phyloP scores from a whole-genome alignment of 2,329 filamentous ascomycete genomes.

The Epichloe bromicola region DNA sequence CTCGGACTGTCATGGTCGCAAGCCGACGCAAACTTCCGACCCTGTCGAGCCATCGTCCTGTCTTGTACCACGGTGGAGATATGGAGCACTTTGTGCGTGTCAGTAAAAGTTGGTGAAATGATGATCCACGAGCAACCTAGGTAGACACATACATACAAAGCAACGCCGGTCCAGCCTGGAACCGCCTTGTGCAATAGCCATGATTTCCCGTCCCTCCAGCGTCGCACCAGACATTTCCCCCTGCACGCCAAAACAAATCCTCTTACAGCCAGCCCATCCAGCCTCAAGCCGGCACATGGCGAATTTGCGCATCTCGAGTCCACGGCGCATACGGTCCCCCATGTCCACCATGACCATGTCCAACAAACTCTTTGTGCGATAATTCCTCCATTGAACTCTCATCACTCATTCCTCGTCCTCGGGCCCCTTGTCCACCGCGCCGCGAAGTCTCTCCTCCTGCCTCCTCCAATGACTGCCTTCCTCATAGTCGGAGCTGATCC shows the following conservation, averaged over 20 bases:
- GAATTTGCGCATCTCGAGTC: too few species aligned
- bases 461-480: conserved; percentile 77
- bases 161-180: background rate
- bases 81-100: too few species aligned
- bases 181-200: background rate
- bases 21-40: too few species aligned
- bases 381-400: too few species aligned
- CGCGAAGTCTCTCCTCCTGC: conserved; percentile 57
- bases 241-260: background rate
- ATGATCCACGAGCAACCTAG: background rate
- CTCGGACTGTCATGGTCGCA: too few species aligned
- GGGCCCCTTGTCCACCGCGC: conserved; percentile 27
- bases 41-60: too few species aligned
- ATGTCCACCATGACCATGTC: background rate
- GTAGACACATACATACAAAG: background rate
- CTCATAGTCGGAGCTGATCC: conserved; percentile 74
- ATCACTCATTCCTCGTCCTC: conserved; percentile 7
- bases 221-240: background rate
- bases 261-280: background rate
- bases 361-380: too few species aligned
- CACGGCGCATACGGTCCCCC: background rate
- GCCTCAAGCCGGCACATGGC: too few species aligned
- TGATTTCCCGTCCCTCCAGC: background rate
- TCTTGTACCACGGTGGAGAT: too few species aligned
- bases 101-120: too few species aligned